These are phyloP conservation scores for Fusarium burgessii DNA, from an alignment of 2,329 filamentous ascomycete genomes.

Conservation along the genomic window DNA sequence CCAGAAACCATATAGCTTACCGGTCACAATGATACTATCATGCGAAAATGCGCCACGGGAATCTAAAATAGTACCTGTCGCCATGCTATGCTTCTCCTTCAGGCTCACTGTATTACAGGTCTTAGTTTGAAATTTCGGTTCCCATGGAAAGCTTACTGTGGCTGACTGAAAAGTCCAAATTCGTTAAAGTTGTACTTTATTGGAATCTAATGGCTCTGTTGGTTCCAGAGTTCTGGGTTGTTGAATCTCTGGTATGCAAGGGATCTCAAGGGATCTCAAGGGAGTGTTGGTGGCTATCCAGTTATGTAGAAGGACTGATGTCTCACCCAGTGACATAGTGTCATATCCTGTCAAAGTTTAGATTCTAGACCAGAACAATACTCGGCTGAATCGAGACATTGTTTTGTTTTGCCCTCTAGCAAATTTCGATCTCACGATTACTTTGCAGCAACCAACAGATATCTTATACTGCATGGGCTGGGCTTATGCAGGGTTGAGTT, in stretches of 20 bases:
- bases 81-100: background rate
- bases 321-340: background rate
- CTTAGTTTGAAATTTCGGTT: background rate
- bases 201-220: background rate
- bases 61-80: background rate
- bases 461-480: background rate
- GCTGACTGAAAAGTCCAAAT: background rate
- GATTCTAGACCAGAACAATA: background rate
- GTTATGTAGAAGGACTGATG: background rate
- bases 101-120: background rate
- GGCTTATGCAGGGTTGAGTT: background rate
- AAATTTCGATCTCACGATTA: too few species aligned
- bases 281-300: background rate
- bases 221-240: background rate
- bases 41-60: background rate
- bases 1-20: constrained; percentile 1
- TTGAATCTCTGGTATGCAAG: background rate
- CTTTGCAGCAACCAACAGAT: background rate
- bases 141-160: background rate
- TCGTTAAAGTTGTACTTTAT: background rate
- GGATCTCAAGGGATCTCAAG: background rate
- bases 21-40: background rate
- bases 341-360: background rate
- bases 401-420: background rate
- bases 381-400: background rate